Evolutionary conservation across 2,329 filamentous ascomycete species (phyloP), one percentile per base, ranked within the genome.

Genomic region (Lecanicillium sp.): DNA sequence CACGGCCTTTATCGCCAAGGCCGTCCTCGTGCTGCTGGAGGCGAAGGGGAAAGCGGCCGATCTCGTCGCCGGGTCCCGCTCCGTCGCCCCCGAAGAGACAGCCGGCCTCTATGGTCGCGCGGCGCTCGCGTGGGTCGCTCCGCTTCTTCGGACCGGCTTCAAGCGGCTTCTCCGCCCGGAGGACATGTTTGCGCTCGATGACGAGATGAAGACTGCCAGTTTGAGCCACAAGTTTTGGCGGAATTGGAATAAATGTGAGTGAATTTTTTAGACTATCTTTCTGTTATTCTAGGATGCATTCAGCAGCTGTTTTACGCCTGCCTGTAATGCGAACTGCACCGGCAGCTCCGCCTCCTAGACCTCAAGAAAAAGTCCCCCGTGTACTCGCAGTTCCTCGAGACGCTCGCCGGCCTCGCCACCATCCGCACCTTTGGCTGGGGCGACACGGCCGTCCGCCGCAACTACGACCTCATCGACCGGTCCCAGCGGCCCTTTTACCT

Each of bases 401-500:
- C 71, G 0, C 54, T 77, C 0, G 60, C 64, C 8, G 75, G 75
- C 0, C 54, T 78, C 0, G 52, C 66, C 1, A 78, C 73, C 0
- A 71, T 80, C 29, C 70, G 78, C 9, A 74, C 78, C 1, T 81
- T 79, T 51, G 70, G 66, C 1, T 77, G 74, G 74, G 58, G 65
- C 24, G 50, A 55, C 10, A 56, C 61, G 3, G 63, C 67, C 46
- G 62, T 70, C 14, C 55, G 68, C 23, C 67, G 67, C 51, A 78
- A 77, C 48, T 60, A 72, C 14, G 52, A 55, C 4, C 65, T 77
- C 0, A 62, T 83, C 2, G 74, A 82, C 50, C 61, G 61, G 5
- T 78, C 78, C 0, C 79, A 83, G 54, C 62, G 66, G 19, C 78
- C 79, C 0, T 77, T 74, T 42, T 83, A 83, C 54, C 66, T 81